A percentile compares a stretch with the other conserved stretches of the same genome.
Evolutionary conservation across 495 filamentous ascomycete genomes (phyloP).

Genomic region (Achaetomiella virescens): DNA sequence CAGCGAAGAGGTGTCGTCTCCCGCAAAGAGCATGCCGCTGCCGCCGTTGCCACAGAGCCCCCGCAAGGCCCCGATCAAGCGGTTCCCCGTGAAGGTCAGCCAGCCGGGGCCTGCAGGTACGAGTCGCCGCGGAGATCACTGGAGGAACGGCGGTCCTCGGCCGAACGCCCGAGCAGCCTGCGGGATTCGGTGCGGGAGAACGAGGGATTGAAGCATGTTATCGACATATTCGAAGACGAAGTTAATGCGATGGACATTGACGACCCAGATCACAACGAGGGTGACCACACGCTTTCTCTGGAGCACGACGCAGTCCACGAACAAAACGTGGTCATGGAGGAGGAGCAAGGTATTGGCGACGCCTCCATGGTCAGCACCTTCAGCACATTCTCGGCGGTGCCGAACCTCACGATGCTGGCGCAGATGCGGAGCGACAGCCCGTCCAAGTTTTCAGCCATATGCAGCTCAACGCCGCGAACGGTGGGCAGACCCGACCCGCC

Average conservation of each 20-base stretch:
- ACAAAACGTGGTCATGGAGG: conserved; percentile 10
- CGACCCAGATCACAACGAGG: conserved; percentile 12
- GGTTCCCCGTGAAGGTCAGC: conserved; percentile 49
- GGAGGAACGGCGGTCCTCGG: conserved; percentile 20
- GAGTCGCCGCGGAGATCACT: conserved; percentile 15
- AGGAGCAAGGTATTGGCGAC: conserved; percentile 45
- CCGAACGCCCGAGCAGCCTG: conserved; percentile 33
- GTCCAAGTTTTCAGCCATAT: conserved; percentile 34
- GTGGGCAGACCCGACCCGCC: conserved; percentile 32
- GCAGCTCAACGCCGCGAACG: conserved; percentile 24
- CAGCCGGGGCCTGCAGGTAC: conserved; percentile 20
- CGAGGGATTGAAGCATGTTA: conserved; percentile 36
- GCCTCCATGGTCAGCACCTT: conserved; percentile 67
- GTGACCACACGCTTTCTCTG: conserved; percentile 20
- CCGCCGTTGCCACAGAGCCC: conserved; percentile 34
- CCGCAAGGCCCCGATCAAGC: conserved; percentile 47
- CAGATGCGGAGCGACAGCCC: conserved; percentile 53
- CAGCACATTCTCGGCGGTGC: conserved; percentile 79
- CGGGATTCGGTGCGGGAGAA: conserved; percentile 40
- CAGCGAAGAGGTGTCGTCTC: conserved; percentile 15
- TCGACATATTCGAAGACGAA: conserved; percentile 51
- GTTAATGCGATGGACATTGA: conserved; percentile 19
- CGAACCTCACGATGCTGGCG: conserved; percentile 82
- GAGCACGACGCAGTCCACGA: conserved; percentile 1
- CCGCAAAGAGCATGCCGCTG: conserved; percentile 22